Percentiles rank a stretch among this genome's conserved stretches.
phyloP scores from a whole-genome alignment of 2,329 filamentous ascomycete species.

The Trichothecium sympodiale region DNA sequence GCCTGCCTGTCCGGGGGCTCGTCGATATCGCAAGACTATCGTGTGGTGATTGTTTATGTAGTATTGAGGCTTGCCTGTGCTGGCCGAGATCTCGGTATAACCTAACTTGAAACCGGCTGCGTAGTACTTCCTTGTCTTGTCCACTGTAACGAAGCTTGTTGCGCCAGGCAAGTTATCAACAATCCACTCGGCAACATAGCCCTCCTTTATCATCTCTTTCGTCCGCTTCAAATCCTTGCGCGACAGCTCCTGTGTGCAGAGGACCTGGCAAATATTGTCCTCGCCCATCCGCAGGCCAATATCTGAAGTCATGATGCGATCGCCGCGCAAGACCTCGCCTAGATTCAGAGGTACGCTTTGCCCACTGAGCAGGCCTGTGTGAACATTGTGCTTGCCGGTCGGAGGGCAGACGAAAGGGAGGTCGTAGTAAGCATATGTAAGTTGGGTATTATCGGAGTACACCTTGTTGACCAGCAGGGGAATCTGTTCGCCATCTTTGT shows the following conservation, averaged over 20 bases:
- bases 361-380: constrained; percentile 60
- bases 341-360: constrained; percentile 73
- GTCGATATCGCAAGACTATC: constrained; percentile 68
- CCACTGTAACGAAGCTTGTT: constrained; percentile 77
- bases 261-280: constrained; percentile 59
- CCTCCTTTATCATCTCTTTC: constrained; percentile 61
- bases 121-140: constrained; percentile 79
- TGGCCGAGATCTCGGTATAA: constrained; percentile 54
- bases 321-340: constrained; percentile 77
- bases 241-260: constrained; percentile 60
- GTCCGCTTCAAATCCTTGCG: constrained; percentile 55
- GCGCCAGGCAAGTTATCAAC: constrained; percentile 84
- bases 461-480: constrained; percentile 87
- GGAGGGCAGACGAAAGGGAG: constrained; percentile 80
- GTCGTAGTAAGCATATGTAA: constrained; percentile 88
- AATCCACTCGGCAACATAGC: constrained; percentile 88
- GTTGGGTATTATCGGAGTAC: constrained; percentile 77
- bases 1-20: constrained; percentile 57
- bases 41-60: constrained; percentile 85
- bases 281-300: constrained; percentile 70
- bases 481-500: constrained; percentile 63
- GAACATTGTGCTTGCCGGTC: constrained; percentile 53
- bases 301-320: constrained; percentile 75
- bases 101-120: constrained; percentile 84
- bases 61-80: constrained; percentile 50